Conservation (phyloP, 2,329 filamentous ascomycete species). For the Aspergillus texensis region DNA sequence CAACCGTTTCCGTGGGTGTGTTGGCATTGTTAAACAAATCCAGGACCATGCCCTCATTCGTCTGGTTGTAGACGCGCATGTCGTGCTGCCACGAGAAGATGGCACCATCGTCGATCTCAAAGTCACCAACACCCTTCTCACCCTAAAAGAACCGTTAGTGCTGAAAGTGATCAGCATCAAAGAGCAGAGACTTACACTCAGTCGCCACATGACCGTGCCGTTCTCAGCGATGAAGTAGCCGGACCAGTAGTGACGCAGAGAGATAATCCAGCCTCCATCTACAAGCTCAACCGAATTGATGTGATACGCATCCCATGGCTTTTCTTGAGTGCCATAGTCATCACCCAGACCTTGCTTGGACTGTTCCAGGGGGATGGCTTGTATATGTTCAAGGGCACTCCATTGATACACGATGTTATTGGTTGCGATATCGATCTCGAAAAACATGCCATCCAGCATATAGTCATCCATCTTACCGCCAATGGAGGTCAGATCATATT, state of each 20-base stretch:
- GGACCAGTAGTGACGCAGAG: constrained; percentile 39
- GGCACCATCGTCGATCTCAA: constrained; percentile 22
- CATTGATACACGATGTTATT: constrained; percentile 37
- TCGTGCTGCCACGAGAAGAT: constrained; percentile 39
- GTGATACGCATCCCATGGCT: constrained; percentile 41
- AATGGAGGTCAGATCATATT: constrained; percentile 33
- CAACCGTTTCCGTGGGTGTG: constrained; percentile 24
- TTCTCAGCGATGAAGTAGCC: constrained; percentile 35
- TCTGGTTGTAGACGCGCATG: constrained; percentile 39
- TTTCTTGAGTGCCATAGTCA: constrained; percentile 21
- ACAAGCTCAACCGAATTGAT: constrained; percentile 38
- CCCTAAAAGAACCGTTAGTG: constrained; percentile 19
- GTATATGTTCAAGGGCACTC: constrained; percentile 38
- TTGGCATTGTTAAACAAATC: constrained; percentile 38
- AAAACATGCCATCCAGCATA: constrained; percentile 38
- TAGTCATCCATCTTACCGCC: constrained; percentile 34
- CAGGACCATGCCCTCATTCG: constrained; percentile 35
- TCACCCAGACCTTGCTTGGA: constrained; percentile 29
- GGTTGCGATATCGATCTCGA: constrained; percentile 38
- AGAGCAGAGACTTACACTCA: constrained; percentile 21
- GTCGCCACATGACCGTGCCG: constrained; percentile 32
- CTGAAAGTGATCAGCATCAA: neutral
- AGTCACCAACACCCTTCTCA: constrained; percentile 29
- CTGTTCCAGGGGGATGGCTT: constrained; percentile 30
- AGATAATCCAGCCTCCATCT: constrained; percentile 39